Base-by-base conservation (phyloP, 305 asterid species). In the Plantago rigida region DNA sequence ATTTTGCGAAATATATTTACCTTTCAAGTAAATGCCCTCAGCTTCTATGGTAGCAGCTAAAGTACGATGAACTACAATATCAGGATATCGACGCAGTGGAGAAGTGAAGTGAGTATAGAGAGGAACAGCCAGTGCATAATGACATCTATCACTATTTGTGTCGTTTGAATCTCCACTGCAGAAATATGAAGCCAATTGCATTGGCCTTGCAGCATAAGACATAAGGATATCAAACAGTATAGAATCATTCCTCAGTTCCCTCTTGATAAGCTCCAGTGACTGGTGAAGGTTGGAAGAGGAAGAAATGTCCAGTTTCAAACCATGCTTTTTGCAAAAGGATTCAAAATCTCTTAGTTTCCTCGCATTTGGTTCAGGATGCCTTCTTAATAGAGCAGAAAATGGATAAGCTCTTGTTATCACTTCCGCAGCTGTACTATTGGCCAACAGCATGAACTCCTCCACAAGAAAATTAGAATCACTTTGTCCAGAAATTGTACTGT, bases 71-170 rank as follows among this genome's bases (percentile, higher is more conserved):
- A 91, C 98, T 47, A 91, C 68, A 59, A 91, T 81, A 72, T 91
- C 98, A n/a, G 96, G 84, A 78, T 91, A 91, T 24, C 96, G 79
- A 6, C 98, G 80, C 19, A 91, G 76, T 13, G 98, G 96, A 57
- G 95, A 86, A 69, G 98, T 91, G 73, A 91, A 91, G 78, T 88
- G 96, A 13, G 98, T 86, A 77, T 88, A 91, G 4, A 84, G 78
- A 28, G 98, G 98, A 57, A 88, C 63, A 22, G 93, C 95, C 13
- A 88, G 84, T 1, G 90, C 87, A 71, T 86, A 88, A 69, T 91
- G 98, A 70, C 84, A 70, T 73, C 76, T 63, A 47, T 70, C 87
- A 11, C 66, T 72, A n/a, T 64, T 71, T 12, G 45, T 17, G 17
- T 81, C 83, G 52, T 73, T 68, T 6, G 62, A 51, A 61, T 82